Evolutionary conservation across 1,139 yeast genomes (phyloP).

Genomic region (Wickerhamiella pararugosa): DNA sequence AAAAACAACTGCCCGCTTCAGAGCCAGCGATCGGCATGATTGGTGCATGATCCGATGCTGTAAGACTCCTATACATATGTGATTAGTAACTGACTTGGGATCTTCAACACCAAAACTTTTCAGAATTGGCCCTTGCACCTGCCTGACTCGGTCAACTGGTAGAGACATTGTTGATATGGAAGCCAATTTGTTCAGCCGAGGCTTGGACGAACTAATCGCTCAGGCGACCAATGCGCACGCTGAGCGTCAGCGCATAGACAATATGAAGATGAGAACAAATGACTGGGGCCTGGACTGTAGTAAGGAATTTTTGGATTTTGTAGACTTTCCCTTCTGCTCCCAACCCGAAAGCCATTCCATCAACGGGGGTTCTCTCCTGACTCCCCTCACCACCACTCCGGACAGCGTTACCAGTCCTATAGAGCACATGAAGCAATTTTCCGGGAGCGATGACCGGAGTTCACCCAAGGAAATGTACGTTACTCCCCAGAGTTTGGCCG

Average conservation of each 20-base stretch:
- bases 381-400: constrained; percentile 9
- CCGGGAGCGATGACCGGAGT: too few species aligned
- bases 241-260: constrained; percentile 4
- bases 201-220: constrained; percentile 2
- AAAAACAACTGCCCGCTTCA: not conserved
- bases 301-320: constrained; percentile 6
- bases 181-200: constrained; percentile 1
- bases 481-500: too few species aligned
- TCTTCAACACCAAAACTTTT: not conserved
- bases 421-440: not conserved
- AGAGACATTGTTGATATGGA: constrained; percentile 4
- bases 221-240: constrained; percentile 1
- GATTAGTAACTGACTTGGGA: not conserved
- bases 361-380: constrained; percentile 1
- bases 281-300: constrained; percentile 5
- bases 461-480: too few species aligned
- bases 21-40: too few species aligned
- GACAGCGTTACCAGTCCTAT: constrained; percentile 4
- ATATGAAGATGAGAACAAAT: constrained; percentile 1
- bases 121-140: not conserved
- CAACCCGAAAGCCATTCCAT: not conserved
- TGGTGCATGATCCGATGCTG: not conserved
- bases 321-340: not conserved
- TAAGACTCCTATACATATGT: not conserved
- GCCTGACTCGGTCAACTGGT: not conserved